These are phyloP conservation scores for Medicago ruthenica DNA, from an alignment of 306 rosid species.

Conservation along the genomic window DNA sequence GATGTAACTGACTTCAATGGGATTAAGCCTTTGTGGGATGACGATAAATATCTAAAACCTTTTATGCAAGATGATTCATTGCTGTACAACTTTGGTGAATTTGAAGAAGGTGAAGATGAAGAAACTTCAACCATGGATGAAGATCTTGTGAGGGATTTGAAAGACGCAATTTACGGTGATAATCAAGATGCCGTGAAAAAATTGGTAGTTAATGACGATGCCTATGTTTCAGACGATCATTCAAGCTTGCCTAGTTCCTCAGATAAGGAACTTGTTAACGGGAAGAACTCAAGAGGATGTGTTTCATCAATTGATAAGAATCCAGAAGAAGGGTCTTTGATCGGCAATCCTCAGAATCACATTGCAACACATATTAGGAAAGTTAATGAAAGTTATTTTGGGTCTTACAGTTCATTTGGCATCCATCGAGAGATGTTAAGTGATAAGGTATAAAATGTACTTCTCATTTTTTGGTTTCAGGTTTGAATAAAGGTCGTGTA, in stretches of 20 bases:
- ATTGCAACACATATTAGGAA: constrained; percentile 65
- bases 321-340: constrained; percentile 42
- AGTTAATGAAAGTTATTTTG: constrained; percentile 83
- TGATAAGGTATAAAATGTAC: constrained; percentile 69
- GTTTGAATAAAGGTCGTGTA: constrained; percentile 25
- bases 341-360: constrained; percentile 51
- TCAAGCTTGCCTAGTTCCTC: constrained; percentile 50
- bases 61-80: constrained; percentile 75
- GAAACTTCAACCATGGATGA: constrained; percentile 47
- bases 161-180: constrained; percentile 40
- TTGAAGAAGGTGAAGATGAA: constrained; percentile 71
- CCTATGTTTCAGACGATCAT: constrained; percentile 48
- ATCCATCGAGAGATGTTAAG: constrained; percentile 96
- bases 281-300: constrained; percentile 45
- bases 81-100: constrained; percentile 78
- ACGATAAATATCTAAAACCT: constrained; percentile 76
- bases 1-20: constrained; percentile 48
- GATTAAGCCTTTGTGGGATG: constrained; percentile 62
- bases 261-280: constrained; percentile 43
- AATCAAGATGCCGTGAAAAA: constrained; percentile 43
- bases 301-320: constrained; percentile 43
- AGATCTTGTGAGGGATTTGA: constrained; percentile 56
- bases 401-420: constrained; percentile 88
- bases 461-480: constrained; percentile 31
- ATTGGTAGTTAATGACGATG: constrained; percentile 40